phyloP scores from a whole-genome alignment of 805 yeast genomes.

The Starmera caribaea region DNA sequence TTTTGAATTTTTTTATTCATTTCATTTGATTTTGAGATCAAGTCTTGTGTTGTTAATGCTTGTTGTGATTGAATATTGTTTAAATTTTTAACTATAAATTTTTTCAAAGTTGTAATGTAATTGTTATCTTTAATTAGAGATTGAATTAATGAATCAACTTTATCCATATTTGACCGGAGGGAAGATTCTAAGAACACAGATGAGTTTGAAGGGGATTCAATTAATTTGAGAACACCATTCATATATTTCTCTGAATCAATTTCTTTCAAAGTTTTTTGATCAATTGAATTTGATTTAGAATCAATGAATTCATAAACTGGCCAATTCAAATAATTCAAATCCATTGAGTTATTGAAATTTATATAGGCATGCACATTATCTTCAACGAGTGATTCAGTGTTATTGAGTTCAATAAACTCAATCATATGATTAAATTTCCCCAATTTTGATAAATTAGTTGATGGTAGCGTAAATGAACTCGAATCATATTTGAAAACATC shows the following conservation, averaged over 20 bases:
- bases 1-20: constrained; percentile 14
- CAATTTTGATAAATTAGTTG: constrained; percentile 13
- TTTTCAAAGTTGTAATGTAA: constrained; percentile 9
- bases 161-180: constrained; percentile 14
- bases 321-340: constrained; percentile 6
- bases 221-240: constrained; percentile 13
- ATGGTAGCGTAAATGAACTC: constrained; percentile 17
- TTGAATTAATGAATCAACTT: constrained; percentile 7
- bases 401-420: constrained; percentile 19
- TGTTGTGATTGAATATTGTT: constrained; percentile 10
- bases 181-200: constrained; percentile 15
- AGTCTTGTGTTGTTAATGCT: constrained; percentile 12
- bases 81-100: constrained; percentile 8
- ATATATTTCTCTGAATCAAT: constrained; percentile 17
- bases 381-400: background rate
- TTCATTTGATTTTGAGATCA: constrained; percentile 7
- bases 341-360: constrained; percentile 2
- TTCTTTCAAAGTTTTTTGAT: constrained; percentile 7
- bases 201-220: constrained; percentile 20
- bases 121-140: constrained; percentile 10
- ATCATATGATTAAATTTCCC: constrained; percentile 2
- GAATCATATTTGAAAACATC: constrained; percentile 10
- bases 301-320: constrained; percentile 13
- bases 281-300: constrained; percentile 1
- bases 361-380: constrained; percentile 24